Evolutionary conservation across 495 filamentous ascomycete genomes (phyloP), one percentile per base, ranked within the genome.

Genomic region (Podospora fimiseda): DNA sequence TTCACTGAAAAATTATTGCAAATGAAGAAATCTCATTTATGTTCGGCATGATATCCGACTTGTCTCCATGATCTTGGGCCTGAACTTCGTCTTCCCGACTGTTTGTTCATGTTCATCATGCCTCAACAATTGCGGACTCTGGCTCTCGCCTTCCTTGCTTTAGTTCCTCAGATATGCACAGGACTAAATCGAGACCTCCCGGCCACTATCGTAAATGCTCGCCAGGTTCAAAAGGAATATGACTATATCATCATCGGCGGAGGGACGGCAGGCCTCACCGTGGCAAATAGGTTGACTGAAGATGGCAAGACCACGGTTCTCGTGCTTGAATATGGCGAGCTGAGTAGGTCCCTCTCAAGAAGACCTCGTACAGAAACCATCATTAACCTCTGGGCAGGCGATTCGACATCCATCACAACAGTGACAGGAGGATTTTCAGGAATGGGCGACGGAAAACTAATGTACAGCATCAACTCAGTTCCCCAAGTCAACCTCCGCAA

Each of bases 201-300:
- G n/a, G 36, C 52, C 8, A 38, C 55, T 14, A 54, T 18, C 5
- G 50, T 60, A 11, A 18, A 50, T 18, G 27, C 27, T n/a, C 30
- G 48, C 14, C 46, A 57, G 15, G 48, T 52, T 22, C 46, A 59
- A 2, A 13, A 40, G 18, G 43, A 60, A 3, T 95, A 85, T 70
- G 90, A 95, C 73, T 94, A 90, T 64, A 72, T 96, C 54, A 85
- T 95, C 59, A 79, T 94, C 6, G 90, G 89, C 51, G 90, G 89
- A 43, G 90, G 90, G 59, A 95, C 90, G 19, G 89, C 90, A 2
- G 90, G 90, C 44, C 89, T 90, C 69, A 88, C 91, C 44, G 86
- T 96, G 63, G 90, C 88, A 2, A 68, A 74, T 27, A 68, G 81
- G 9, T 64, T 83, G 21, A 73, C 70, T 14, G 78, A 79, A 36